Conservation (phyloP, 306 rosid genomes). For the Castanospermum australe region DNA sequence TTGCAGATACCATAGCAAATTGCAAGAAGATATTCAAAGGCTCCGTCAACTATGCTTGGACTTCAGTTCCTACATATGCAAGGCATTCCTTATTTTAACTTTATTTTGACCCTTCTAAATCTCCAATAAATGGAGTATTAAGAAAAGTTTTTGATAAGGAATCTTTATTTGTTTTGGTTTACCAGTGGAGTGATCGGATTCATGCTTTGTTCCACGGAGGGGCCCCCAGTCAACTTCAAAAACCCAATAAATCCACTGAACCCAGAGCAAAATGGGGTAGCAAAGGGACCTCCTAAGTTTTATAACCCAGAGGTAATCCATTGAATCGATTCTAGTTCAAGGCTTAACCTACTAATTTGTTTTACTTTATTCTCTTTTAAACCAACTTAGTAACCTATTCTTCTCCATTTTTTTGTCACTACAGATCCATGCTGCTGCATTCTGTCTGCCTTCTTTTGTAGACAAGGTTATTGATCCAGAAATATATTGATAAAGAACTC, state of each 20-base stretch:
- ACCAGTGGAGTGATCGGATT: constrained; percentile 31
- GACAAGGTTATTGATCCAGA: neutral
- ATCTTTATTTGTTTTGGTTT: neutral
- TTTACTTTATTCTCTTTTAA: neutral
- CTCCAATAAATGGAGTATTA: neutral
- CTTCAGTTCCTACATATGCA: constrained; percentile 34
- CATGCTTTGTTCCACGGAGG: constrained; percentile 41
- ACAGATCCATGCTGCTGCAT: constrained; percentile 49
- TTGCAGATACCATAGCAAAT: constrained; percentile 36
- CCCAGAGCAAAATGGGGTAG: constrained; percentile 18
- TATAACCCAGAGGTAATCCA: constrained; percentile 5
- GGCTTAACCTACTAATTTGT: neutral
- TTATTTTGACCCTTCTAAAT: neutral
- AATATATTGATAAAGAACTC: neutral
- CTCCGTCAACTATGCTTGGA: constrained; percentile 34
- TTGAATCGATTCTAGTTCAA: neutral
- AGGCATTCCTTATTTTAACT: constrained; percentile 9
- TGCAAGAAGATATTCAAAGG: constrained; percentile 38
- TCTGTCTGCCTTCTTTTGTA: constrained; percentile 32
- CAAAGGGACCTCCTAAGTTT: constrained; percentile 35
- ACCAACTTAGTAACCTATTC: neutral
- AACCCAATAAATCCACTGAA: constrained; percentile 24
- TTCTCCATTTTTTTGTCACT: neutral
- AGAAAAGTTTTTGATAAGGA: neutral
- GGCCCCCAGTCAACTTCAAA: constrained; percentile 32